These are phyloP conservation scores for Trichoderma aggressivum DNA, from an alignment of 2,329 filamentous ascomycete genomes.

Conservation along the genomic window DNA sequence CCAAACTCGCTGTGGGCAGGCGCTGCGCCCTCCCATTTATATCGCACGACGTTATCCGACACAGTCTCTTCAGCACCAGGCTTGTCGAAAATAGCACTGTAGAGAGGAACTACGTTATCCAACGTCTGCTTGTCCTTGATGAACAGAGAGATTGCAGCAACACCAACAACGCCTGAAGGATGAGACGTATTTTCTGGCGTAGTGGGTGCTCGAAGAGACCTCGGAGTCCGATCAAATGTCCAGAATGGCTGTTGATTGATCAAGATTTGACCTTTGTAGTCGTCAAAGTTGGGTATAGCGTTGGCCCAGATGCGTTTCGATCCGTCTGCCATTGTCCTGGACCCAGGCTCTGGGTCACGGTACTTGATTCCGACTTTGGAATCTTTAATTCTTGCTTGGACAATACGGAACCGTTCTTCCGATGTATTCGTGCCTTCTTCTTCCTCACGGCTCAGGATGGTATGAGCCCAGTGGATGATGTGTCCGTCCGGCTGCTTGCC, in stretches of 20 bases:
- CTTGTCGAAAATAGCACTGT: slow-evolving; percentile 2
- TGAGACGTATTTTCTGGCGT: not conserved
- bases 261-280: not conserved
- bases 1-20: not conserved
- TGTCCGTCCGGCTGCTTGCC: not conserved
- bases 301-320: slow-evolving; percentile 5
- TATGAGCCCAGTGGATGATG: slow-evolving; percentile 9
- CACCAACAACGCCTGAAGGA: not conserved
- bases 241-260: slow-evolving; percentile 13
- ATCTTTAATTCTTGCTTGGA: not conserved
- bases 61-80: not conserved
- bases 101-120: not conserved
- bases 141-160: not conserved
- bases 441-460: not conserved
- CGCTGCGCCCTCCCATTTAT: not conserved
- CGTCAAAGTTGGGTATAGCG: slow-evolving; percentile 1
- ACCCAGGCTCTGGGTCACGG: not conserved
- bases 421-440: not conserved
- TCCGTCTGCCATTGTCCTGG: not conserved
- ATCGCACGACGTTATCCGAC: not conserved
- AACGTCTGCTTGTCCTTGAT: not conserved
- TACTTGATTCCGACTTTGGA: not conserved
- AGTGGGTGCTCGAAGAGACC: not conserved
- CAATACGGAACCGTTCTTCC: not conserved
- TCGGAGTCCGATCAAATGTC: slow-evolving; percentile 1